phyloP scores from a whole-genome alignment of 495 filamentous ascomycete genomes.

The Penicillium nucicola region DNA sequence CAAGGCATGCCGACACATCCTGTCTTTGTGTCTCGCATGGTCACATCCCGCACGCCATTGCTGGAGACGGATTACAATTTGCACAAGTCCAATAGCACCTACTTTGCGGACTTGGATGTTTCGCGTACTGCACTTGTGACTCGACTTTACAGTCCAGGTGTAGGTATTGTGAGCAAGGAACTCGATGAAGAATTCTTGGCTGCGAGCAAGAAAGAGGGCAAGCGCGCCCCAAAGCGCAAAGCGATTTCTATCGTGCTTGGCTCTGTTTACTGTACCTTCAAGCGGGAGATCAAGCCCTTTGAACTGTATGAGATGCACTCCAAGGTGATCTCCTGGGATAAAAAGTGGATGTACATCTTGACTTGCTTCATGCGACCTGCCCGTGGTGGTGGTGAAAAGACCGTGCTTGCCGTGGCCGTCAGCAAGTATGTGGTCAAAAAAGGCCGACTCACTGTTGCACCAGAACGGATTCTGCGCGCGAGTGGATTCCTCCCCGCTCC shows the following conservation, averaged over 20 bases:
- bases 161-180: slow-evolving; percentile 46
- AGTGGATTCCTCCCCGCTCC: slow-evolving; percentile 57
- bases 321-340: slow-evolving; percentile 68
- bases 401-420: slow-evolving; percentile 70
- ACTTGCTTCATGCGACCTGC: slow-evolving; percentile 64
- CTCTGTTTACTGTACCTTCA: slow-evolving; percentile 62
- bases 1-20: slow-evolving; percentile 38
- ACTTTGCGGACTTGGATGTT: slow-evolving; percentile 71
- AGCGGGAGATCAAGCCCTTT: slow-evolving; percentile 65
- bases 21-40: slow-evolving; percentile 54
- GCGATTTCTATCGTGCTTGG: slow-evolving; percentile 57
- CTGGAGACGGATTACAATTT: slow-evolving; percentile 66
- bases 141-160: slow-evolving; percentile 56
- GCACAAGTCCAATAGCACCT: slow-evolving; percentile 73
- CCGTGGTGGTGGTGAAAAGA: slow-evolving; percentile 42
- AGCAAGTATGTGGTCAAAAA: slow-evolving; percentile 91
- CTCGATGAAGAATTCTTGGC: slow-evolving; percentile 39
- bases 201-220: slow-evolving; percentile 37
- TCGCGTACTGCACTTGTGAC: slow-evolving; percentile 61
- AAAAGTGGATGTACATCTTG: slow-evolving; percentile 79
- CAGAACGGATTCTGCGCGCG: slow-evolving; percentile 69
- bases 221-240: slow-evolving; percentile 39
- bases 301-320: slow-evolving; percentile 66
- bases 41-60: slow-evolving; percentile 50
- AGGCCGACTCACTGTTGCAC: slow-evolving; percentile 78